phyloP scores from a whole-genome alignment of 2,329 filamentous ascomycete genomes.

The Pyrenochaeta sp. region DNA sequence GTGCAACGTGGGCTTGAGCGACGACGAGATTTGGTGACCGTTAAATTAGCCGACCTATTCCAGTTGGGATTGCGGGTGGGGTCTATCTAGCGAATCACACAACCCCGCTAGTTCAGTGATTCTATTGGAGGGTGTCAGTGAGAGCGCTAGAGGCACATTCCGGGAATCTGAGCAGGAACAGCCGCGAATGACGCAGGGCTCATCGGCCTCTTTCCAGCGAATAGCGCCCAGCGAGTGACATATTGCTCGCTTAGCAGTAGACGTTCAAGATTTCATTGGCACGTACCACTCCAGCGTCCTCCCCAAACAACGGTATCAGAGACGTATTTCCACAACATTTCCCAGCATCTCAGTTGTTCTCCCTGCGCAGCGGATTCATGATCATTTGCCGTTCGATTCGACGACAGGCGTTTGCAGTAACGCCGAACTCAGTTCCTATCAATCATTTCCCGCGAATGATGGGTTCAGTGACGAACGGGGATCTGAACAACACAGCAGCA shows the following conservation, averaged over 20 bases:
- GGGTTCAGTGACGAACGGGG: constrained; percentile 23
- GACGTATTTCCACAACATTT: neutral
- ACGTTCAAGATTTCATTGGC: neutral
- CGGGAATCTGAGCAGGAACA: neutral
- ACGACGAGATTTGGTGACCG: neutral
- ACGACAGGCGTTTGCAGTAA: constrained; percentile 1
- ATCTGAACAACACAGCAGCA: constrained; percentile 34
- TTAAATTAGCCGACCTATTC: neutral
- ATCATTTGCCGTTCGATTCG: neutral
- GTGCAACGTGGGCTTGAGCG: neutral
- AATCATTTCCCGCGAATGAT: constrained; percentile 6
- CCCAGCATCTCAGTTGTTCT: neutral
- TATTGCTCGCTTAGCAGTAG: constrained; percentile 5
- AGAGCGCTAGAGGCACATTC: no score
- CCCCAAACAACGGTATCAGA: neutral
- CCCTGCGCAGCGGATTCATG: constrained; percentile 2
- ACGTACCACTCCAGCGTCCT: neutral
- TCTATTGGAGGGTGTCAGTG: no score
- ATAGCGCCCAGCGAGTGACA: constrained; percentile 6
- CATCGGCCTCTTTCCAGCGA: neutral
- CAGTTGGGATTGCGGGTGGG: no score
- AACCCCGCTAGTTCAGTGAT: no score
- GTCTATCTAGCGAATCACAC: no score
- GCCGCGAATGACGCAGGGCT: constrained; percentile 8
- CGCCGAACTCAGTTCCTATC: neutral